Evolutionary conservation across 2,329 filamentous ascomycete species (phyloP), one percentile per base, ranked within the genome.

Genomic region (Cytospora piceicola): DNA sequence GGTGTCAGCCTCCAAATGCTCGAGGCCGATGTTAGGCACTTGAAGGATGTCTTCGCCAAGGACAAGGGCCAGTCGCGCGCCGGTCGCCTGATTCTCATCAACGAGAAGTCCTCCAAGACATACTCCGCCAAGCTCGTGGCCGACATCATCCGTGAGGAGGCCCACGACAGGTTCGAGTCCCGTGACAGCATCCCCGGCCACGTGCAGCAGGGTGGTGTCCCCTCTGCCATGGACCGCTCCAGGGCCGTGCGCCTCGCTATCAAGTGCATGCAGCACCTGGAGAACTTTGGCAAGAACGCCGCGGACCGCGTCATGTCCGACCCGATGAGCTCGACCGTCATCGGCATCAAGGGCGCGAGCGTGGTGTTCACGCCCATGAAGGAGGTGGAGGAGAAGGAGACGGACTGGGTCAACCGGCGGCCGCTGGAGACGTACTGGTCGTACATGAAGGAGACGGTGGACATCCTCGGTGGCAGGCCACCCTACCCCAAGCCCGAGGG

Each of bases 1-100:
- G 95, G 95, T 8, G 92, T 99, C 78, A 91, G 90, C 75, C 88
- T 99, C 64, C 91, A 94, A 73, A 98, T 96, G 91, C 87, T 99
- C 8, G 90, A 93, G 53, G 85, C 89, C 6, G 95, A 99, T 73
- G 97, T 99, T 72, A 88, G 90, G 67, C 91, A 96, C 75, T 84
- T 99, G 46, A 93, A 94, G 70, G 83, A 94, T 20, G 90, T 92
- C 64, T 99, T 99, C 79, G 82, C 85, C 17, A 86, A 90, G 67
- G 95, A 99, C 80, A 89, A 88, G 73, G 95, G 95, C 65, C 91
- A 95, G 77, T 93, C 90, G 57, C 89, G 94, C 63, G 94, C 94
- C 0, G 95, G 95, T 42, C 94, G 97, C 71, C 86, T 98, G 68
- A 96, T 99, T 69, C 87, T 99, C n/a, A 88, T 96, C 76, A 98